These are phyloP conservation scores for Rhytidiadelphus loreus DNA, from an alignment of 225 moss, liverwort and hornwort genomes.

Conservation along the genomic window DNA sequence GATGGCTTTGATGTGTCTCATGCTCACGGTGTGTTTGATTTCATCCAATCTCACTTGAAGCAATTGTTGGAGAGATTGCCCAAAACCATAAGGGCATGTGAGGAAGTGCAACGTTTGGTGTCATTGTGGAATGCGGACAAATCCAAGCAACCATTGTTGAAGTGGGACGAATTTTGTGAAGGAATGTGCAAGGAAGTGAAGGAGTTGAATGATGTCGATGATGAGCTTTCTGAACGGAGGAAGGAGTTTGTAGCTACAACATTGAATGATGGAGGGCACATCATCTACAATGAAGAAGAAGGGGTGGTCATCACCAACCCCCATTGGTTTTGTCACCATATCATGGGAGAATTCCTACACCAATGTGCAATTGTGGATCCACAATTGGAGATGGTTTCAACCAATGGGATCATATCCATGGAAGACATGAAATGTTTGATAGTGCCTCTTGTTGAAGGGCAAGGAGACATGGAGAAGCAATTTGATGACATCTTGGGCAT, in stretches of 20 bases:
- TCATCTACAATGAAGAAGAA: not conserved
- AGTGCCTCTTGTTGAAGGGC: not conserved
- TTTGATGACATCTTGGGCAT: not conserved
- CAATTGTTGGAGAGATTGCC: not conserved
- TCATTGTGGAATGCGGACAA: not conserved
- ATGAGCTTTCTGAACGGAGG: not conserved
- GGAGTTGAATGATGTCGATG: not conserved
- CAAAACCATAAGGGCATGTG: not conserved
- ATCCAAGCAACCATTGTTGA: not conserved
- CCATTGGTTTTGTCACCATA: conserved; percentile 6
- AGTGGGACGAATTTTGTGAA: not conserved
- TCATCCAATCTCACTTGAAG: not conserved
- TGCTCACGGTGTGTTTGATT: not conserved
- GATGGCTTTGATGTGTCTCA: not conserved
- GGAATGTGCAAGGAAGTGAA: not conserved
- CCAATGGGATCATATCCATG: not conserved
- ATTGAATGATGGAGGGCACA: not conserved
- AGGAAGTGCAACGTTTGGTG: not conserved
- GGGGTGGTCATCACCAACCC: not conserved
- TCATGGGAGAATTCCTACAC: not conserved
- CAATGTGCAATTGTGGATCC: not conserved
- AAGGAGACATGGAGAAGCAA: not conserved
- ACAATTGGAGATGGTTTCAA: not conserved
- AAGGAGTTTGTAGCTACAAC: not conserved
- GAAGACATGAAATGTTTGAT: not conserved